These are phyloP conservation scores for Thalassia testudinum DNA, from an alignment of 116 monocot species.

Conservation along the genomic window DNA sequence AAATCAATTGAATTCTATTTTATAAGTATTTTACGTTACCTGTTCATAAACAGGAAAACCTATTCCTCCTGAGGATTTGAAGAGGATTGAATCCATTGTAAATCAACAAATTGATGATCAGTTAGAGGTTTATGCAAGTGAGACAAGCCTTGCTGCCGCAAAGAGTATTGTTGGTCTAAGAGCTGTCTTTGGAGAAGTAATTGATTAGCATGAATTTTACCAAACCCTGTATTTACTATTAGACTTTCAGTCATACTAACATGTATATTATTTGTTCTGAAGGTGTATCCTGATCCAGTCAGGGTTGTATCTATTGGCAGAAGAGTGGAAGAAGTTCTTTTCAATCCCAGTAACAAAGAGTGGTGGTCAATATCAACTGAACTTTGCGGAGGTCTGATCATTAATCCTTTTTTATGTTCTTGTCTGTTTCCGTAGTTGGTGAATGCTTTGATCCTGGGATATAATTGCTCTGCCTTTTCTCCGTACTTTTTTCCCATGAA, in stretches of 20 bases:
- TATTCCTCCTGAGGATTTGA: constrained; percentile 70
- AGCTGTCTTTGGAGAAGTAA: constrained; percentile 97
- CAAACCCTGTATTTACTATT: background rate
- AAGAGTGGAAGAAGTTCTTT: constrained; percentile 68
- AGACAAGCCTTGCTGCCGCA: constrained; percentile 53
- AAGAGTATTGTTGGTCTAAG: constrained; percentile 59
- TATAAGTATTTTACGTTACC: background rate
- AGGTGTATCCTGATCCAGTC: constrained; percentile 99
- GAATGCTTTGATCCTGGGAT: no score
- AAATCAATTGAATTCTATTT: constrained; percentile 1
- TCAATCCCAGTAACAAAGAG: constrained; percentile 51
- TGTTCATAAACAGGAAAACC: constrained; percentile 61
- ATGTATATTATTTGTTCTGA: background rate
- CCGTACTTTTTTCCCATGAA: background rate
- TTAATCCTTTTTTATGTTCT: background rate
- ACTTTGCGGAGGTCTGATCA: constrained; percentile 55
- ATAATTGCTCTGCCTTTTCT: no score
- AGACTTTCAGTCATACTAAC: background rate
- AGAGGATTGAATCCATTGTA: constrained; percentile 88
- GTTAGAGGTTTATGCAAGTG: constrained; percentile 73
- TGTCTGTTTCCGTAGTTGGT: background rate
- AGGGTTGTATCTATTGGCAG: constrained; percentile 88
- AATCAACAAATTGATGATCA: constrained; percentile 87
- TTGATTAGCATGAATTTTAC: background rate
- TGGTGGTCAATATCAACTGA: constrained; percentile 90